A percentile compares a stretch with the other conserved stretches of the same genome.
Conservation (phyloP, 2,329 filamentous ascomycete species). For the Fusarium cicatricum region DNA sequence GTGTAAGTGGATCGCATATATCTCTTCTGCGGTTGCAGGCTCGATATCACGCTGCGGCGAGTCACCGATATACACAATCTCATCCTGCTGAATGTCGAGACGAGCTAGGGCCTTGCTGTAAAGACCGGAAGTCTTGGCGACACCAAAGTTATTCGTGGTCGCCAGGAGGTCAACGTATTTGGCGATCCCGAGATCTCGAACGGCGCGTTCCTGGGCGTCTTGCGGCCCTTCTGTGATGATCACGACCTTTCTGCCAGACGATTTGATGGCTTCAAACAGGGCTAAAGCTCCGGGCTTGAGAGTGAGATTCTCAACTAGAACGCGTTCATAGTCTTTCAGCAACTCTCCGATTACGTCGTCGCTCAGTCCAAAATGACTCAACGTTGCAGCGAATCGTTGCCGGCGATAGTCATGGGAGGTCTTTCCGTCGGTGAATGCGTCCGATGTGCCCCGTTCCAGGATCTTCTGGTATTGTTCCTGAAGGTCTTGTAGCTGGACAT, state of each 20-base stretch:
- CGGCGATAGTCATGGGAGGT: constrained; percentile 53
- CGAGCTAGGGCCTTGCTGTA: constrained; percentile 41
- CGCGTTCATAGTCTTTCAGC: constrained; percentile 43
- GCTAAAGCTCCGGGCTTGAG: constrained; percentile 49
- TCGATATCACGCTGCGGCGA: constrained; percentile 41
- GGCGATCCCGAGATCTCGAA: constrained; percentile 35
- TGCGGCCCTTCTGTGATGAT: constrained; percentile 58
- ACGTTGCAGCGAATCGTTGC: constrained; percentile 48
- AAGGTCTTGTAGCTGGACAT: constrained; percentile 9
- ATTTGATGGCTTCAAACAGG: constrained; percentile 47
- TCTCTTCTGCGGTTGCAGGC: constrained; percentile 40
- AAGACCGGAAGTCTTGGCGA: constrained; percentile 41
- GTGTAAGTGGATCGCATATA: constrained; percentile 42
- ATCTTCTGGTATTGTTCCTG: constrained; percentile 45
- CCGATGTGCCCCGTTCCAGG: constrained; percentile 46
- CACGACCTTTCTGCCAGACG: constrained; percentile 49
- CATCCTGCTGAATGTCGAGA: constrained; percentile 33
- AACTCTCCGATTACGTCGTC: constrained; percentile 33
- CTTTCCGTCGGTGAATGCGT: constrained; percentile 55
- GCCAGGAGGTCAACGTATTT: constrained; percentile 43
- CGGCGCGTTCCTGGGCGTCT: constrained; percentile 56
- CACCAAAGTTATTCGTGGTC: constrained; percentile 44
- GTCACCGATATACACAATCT: constrained; percentile 45
- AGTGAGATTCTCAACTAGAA: constrained; percentile 41
- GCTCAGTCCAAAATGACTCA: constrained; percentile 40